Conservation (phyloP, 2,329 filamentous ascomycete species). For the Magnaporthales sp. region DNA sequence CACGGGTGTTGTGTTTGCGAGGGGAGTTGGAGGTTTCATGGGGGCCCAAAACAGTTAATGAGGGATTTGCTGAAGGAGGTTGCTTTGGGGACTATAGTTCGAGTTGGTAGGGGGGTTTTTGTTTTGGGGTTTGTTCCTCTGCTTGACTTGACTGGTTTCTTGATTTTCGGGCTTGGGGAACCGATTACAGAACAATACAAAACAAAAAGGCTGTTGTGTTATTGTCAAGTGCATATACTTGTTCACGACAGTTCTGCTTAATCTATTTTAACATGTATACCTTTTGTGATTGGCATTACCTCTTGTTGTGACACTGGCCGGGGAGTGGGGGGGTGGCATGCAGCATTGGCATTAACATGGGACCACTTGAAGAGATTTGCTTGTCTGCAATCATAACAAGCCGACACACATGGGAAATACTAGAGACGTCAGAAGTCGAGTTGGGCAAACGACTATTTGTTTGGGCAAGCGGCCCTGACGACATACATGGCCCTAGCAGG, state of each 20-base stretch:
- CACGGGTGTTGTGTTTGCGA: background rate
- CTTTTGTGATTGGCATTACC: background rate
- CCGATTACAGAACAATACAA: background rate
- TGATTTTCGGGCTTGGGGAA: background rate
- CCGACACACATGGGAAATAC: background rate
- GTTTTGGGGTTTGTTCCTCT: background rate
- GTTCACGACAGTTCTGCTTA: background rate
- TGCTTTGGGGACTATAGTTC: background rate
- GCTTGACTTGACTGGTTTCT: background rate
- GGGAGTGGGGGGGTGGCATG: no score
- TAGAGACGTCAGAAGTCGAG: background rate
- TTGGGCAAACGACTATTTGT: background rate
- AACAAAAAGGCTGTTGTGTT: conserved; percentile 1
- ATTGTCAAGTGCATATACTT: background rate
- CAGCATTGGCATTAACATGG: background rate
- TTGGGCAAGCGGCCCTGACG: background rate
- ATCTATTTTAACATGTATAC: background rate
- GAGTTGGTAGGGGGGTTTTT: background rate
- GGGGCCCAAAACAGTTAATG: background rate
- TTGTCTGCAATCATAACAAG: no score
- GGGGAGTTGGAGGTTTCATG: background rate
- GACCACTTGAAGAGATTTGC: background rate
- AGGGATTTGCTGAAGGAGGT: background rate
- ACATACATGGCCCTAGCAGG: background rate
- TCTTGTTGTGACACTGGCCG: background rate